A percentile compares a stretch with the other conserved stretches of the same genome.
Conservation (phyloP, 345 rosid genomes). For the Aquilaria sinensis region DNA sequence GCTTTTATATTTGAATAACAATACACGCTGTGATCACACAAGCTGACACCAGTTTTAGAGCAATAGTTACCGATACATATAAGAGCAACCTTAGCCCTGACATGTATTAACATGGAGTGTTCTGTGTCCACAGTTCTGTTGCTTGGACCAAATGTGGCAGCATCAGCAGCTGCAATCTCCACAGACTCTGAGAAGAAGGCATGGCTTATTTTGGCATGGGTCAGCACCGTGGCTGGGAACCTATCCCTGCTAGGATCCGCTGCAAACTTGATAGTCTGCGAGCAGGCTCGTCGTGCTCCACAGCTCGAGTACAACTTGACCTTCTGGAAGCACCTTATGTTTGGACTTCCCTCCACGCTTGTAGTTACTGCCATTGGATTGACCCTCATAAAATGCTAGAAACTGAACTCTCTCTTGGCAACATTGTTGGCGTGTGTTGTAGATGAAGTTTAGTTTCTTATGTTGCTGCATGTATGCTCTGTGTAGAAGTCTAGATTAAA, state of each 20-base stretch:
- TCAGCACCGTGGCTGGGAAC: conserved; percentile 78
- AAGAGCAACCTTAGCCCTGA: not conserved
- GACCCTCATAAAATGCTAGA: conserved; percentile 30
- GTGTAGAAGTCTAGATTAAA: too few relatives aligned
- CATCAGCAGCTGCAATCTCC: conserved; percentile 53
- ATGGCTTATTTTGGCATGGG: conserved; percentile 88
- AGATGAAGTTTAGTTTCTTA: too few relatives aligned
- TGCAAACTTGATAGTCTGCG: conserved; percentile 82
- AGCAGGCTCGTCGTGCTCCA: conserved; percentile 58
- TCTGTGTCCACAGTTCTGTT: conserved; percentile 39
- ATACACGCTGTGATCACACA: too few relatives aligned
- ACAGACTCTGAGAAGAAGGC: conserved; percentile 59
- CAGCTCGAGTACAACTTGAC: conserved; percentile 48
- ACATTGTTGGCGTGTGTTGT: too few relatives aligned
- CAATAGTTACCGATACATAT: too few relatives aligned
- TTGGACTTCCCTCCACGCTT: conserved; percentile 74
- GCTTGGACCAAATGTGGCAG: conserved; percentile 66
- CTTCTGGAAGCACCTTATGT: conserved; percentile 64
- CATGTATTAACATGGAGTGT: not conserved
- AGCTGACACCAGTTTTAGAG: too few relatives aligned
- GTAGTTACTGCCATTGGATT: conserved; percentile 58
- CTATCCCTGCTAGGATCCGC: conserved; percentile 80
- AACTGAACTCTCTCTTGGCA: too few relatives aligned
- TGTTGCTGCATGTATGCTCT: too few relatives aligned
- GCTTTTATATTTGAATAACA: too few relatives aligned